Conservation (phyloP, 2,329 filamentous ascomycete genomes). For the Colletotrichum eremochloae region DNA sequence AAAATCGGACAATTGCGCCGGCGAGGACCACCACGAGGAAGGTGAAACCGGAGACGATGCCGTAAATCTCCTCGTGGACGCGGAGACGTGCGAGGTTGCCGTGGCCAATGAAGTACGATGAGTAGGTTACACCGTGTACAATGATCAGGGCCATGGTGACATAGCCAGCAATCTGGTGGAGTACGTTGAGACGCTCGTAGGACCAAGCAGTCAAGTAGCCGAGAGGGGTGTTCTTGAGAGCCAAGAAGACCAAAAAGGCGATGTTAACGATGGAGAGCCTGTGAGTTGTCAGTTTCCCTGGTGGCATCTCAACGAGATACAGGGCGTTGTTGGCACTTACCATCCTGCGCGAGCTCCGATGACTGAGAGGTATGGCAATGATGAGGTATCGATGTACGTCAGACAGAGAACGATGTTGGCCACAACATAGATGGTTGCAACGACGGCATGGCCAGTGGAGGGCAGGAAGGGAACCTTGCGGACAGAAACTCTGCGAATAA, state of each 20-base stretch:
- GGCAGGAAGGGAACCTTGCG: slow-evolving; percentile 39
- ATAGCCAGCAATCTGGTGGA: slow-evolving; percentile 68
- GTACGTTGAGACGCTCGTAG: slow-evolving; percentile 70
- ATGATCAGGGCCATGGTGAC: slow-evolving; percentile 60
- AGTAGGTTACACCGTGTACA: slow-evolving; percentile 61
- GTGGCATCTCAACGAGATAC: background rate
- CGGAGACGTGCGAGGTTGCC: slow-evolving; percentile 51
- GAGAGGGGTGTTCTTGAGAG: slow-evolving; percentile 69
- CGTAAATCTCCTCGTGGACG: slow-evolving; percentile 57
- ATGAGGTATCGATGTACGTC: slow-evolving; percentile 50
- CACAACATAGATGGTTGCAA: slow-evolving; percentile 49
- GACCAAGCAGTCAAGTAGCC: slow-evolving; percentile 66
- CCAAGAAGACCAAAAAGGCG: slow-evolving; percentile 65
- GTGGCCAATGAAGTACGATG: slow-evolving; percentile 54
- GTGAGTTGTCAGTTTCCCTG: background rate
- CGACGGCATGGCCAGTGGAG: slow-evolving; percentile 48
- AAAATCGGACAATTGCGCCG: slow-evolving; percentile 58
- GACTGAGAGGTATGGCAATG: slow-evolving; percentile 50
- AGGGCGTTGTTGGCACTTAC: slow-evolving; percentile 46
- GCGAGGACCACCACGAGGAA: slow-evolving; percentile 61
- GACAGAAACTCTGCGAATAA: slow-evolving; percentile 31
- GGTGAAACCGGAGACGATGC: slow-evolving; percentile 61
- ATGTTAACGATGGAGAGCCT: slow-evolving; percentile 62
- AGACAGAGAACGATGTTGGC: slow-evolving; percentile 54
- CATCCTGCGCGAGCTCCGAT: slow-evolving; percentile 56